phyloP scores from a whole-genome alignment of 768 basidiomycete genomes.

The Leccinum variicolor region DNA sequence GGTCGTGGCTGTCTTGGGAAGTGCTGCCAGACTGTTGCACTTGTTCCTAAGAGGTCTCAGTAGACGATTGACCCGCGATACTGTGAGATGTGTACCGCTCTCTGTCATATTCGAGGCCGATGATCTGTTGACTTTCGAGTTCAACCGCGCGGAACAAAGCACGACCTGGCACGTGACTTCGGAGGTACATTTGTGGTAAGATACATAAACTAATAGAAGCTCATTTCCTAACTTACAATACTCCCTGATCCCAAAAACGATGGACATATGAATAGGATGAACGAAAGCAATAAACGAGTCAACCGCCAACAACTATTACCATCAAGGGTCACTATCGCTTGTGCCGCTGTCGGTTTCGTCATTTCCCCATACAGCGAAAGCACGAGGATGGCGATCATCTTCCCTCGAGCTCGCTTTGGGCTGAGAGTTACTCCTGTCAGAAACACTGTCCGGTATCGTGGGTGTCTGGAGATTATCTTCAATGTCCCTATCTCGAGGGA shows the following conservation, averaged over 20 bases:
- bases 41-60: slow-evolving; percentile 48
- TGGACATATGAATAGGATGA: slow-evolving; percentile 2
- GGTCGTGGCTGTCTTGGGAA: slow-evolving; percentile 16
- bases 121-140: slow-evolving; percentile 4
- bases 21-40: slow-evolving; percentile 36
- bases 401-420: slow-evolving; percentile 15
- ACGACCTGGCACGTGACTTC: slow-evolving; percentile 11
- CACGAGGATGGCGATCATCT: slow-evolving; percentile 38
- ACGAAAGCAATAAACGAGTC: background rate
- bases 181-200: background rate
- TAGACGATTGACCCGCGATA: slow-evolving; percentile 41
- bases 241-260: background rate
- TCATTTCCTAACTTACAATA: background rate
- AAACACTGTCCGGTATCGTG: slow-evolving; percentile 40
- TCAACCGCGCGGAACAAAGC: background rate
- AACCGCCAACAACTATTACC: background rate
- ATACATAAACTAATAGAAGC: background rate
- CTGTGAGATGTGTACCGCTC: slow-evolving; percentile 32
- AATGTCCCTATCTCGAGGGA: slow-evolving; percentile 56
- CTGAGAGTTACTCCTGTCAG: slow-evolving; percentile 13
- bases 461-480: slow-evolving; percentile 64
- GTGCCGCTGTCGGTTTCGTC: slow-evolving; percentile 86
- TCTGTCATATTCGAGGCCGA: slow-evolving; percentile 11
- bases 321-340: slow-evolving; percentile 60
- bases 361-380: slow-evolving; percentile 85